Conservation (phyloP, 371 early-diverging fungal species). For the Capniomyces stellatus region DNA sequence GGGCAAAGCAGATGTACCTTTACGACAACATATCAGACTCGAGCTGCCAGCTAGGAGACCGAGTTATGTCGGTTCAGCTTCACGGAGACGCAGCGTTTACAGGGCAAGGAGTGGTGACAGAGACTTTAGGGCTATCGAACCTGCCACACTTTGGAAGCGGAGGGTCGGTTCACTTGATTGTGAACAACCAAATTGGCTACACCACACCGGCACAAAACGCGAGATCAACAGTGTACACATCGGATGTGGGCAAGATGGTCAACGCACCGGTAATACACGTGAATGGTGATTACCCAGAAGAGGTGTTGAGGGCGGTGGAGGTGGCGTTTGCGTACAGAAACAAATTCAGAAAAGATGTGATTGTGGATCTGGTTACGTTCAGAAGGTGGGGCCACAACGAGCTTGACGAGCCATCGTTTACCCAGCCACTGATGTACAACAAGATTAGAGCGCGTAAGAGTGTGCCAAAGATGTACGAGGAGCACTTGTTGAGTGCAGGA, state of each 20-base stretch:
- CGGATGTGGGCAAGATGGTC: conserved; percentile 89
- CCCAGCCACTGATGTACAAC: conserved; percentile 91
- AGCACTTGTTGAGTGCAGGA: background rate
- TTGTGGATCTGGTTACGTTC: conserved; percentile 83
- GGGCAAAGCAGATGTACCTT: conserved; percentile 77
- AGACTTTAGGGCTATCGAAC: conserved; percentile 81
- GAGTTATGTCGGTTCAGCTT: conserved; percentile 64
- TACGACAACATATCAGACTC: conserved; percentile 37
- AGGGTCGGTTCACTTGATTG: conserved; percentile 86
- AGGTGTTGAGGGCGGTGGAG: conserved; percentile 65
- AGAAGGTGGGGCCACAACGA: conserved; percentile 96
- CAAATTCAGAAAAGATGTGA: conserved; percentile 78
- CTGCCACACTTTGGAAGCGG: conserved; percentile 83
- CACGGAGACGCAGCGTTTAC: conserved; percentile 89
- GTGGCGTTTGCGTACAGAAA: conserved; percentile 81
- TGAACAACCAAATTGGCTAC: conserved; percentile 95
- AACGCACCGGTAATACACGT: conserved; percentile 90
- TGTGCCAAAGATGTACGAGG: conserved; percentile 63
- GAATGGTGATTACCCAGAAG: conserved; percentile 88
- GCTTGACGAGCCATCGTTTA: conserved; percentile 91
- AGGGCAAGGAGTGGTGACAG: conserved; percentile 86
- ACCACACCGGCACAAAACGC: conserved; percentile 86
- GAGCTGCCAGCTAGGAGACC: too few species aligned
- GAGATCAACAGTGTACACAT: conserved; percentile 73
- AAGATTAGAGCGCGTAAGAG: conserved; percentile 60